These are phyloP conservation scores for Heritiera littoralis DNA, from an alignment of 345 rosid genomes.

Conservation along the genomic window DNA sequence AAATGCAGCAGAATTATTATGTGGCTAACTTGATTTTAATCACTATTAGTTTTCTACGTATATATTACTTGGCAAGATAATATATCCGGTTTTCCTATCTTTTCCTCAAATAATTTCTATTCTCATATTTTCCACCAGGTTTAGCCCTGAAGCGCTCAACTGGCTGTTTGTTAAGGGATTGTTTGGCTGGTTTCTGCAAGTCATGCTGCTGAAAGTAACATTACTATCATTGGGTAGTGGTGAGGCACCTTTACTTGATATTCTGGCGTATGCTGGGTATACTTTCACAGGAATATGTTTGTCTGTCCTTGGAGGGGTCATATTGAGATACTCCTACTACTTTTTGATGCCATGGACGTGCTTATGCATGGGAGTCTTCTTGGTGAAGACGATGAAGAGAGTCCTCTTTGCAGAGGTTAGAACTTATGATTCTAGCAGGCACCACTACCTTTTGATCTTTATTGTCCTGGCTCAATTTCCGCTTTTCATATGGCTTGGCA, in stretches of 20 bases:
- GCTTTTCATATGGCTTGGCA: slow-evolving; percentile 89
- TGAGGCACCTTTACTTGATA: slow-evolving; percentile 90
- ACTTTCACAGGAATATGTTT: slow-evolving; percentile 75
- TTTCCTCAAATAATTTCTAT: background rate
- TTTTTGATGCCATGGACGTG: slow-evolving; percentile 79
- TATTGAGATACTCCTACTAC: slow-evolving; percentile 73
- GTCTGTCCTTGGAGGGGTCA: slow-evolving; percentile 72
- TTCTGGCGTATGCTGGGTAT: slow-evolving; percentile 90
- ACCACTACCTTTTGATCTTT: slow-evolving; percentile 79
- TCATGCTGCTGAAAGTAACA: slow-evolving; percentile 70
- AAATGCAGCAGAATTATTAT: background rate
- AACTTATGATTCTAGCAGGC: slow-evolving; percentile 84
- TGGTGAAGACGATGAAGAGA: slow-evolving; percentile 97
- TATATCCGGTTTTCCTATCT: background rate
- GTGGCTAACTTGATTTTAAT: background rate
- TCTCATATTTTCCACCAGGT: slow-evolving; percentile 42
- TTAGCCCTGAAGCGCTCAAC: slow-evolving; percentile 84
- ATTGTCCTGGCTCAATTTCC: slow-evolving; percentile 90
- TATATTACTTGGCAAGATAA: background rate
- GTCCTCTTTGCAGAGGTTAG: slow-evolving; percentile 88
- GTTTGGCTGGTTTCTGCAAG: slow-evolving; percentile 84
- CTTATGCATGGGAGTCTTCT: slow-evolving; percentile 81
- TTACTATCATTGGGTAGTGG: slow-evolving; percentile 83
- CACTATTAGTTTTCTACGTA: background rate
- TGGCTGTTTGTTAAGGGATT: slow-evolving; percentile 89